phyloP scores from a whole-genome alignment of 768 basidiomycete species.

The Tephrocybe sp. region DNA sequence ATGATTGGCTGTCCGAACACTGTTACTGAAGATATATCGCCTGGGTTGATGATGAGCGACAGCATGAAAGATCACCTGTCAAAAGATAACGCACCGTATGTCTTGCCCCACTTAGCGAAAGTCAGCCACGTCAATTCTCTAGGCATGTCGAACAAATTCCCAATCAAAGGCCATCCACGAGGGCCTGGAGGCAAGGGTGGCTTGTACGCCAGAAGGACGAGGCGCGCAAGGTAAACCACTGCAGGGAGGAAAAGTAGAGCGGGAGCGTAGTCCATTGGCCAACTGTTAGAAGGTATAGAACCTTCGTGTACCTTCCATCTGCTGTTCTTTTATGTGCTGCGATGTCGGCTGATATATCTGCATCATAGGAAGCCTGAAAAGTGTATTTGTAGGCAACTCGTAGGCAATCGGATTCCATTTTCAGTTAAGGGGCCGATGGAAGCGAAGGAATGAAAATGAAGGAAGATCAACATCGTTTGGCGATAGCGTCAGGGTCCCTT shows the following conservation, averaged over 20 bases:
- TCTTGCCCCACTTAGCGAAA: conserved; percentile 30
- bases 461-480: too few species aligned
- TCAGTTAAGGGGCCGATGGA: too few species aligned
- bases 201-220: background rate
- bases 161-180: conserved; percentile 34
- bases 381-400: too few species aligned
- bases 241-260: background rate
- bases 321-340: background rate
- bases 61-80: background rate
- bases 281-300: too few species aligned
- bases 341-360: background rate
- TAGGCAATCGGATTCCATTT: too few species aligned
- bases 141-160: conserved; percentile 33
- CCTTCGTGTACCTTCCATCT: too few species aligned
- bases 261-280: too few species aligned
- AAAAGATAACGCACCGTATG: conserved; percentile 26
- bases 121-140: conserved; percentile 23
- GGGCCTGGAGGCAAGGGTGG: conserved; percentile 36
- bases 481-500: too few species aligned
- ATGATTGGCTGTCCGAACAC: conserved; percentile 46
- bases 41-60: background rate
- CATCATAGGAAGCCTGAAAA: too few species aligned
- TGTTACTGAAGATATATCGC: background rate
- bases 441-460: too few species aligned
- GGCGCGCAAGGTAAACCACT: background rate